Base-by-base conservation (phyloP, 2,329 filamentous ascomycete species). In the Didymella segeticola region DNA sequence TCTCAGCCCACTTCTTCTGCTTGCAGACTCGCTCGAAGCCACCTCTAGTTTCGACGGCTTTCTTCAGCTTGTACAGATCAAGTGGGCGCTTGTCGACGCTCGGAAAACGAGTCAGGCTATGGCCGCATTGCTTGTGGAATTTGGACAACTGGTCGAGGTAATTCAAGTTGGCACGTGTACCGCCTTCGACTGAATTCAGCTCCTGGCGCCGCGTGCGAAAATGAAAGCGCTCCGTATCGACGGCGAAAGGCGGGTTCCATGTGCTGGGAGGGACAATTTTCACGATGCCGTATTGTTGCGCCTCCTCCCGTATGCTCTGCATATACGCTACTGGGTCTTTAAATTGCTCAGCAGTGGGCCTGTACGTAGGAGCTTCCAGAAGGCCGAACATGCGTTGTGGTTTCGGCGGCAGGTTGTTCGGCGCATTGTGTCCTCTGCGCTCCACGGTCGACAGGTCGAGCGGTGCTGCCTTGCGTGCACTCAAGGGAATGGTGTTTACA, bases 1-100 rank as follows among this genome's bases (percentile, higher is more conserved):
- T 98, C 75, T 99, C 95, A 14, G 95, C 95, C 95, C 95, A 99
- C 79, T 98, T 98, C 78, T 99, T 99, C 50, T 89, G 83, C 76
- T 96, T 97, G 82, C 95, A 99, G 37, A 99, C 95, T 70, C 90
- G 90, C 49, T 97, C 93, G 66, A 99, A 99, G 3, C 95, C 95
- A 39, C 95, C 95, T 58, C 95, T 87, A 25, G 91, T 89, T 72
- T 98, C 95, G 29, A 99, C 95, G 1, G 93, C 93, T 72, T 98
- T 98, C 75, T 98, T 98, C 55, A 99, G 80, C 66, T 93, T 91
- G 78, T 96, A 99, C 14, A 99, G 81, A 70, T 99, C 95, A 43
- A 99, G 83, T 0, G 95, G 95, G 53, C 96, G 92, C 78, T 99
- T 99, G 77, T 99, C 95, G 55, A 99, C 95, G 70, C 93, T 97